Evolutionary conservation across 257 asterid species (phyloP), one percentile per base, ranked within the genome.

Genomic region (Forsythia viridissima): DNA sequence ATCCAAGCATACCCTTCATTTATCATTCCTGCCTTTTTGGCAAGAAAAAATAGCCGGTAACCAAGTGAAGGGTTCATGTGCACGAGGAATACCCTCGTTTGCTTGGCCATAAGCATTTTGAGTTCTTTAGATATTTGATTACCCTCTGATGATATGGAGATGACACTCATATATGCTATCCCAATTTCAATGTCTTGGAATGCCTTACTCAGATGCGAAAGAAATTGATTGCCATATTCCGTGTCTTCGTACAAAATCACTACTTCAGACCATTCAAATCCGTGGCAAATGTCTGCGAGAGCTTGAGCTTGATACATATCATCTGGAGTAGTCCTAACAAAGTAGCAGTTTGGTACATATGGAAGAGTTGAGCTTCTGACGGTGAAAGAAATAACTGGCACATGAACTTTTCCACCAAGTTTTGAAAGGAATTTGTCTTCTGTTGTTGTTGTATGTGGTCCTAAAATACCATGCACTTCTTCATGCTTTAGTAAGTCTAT

Each of bases 1-100:
- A 92, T 41, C 97, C 97, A 92, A 2, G 90, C 95, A 75, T 84
- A 90, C 3, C 88, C 93, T 86, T 82, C 85, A 44, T 76, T 85
- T 85, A 85, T 87, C 74, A 90, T 71, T 69, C 87, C 87, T 0
- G 71, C 79, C 42, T 6, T 52, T 76, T 89, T 80, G 9, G 91
- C 97, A 8, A 79, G 71, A 30, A 39, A 6, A 38, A 88, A 86
- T 3, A 90, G 57, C 44, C 87, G 82, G 10, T 61, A 71, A 13
- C 91, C 90, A 2, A 91, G 87, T 3, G 73, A 69, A 34, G 87
- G 79, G 24, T 43, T 85, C 88, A 85, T 79, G 82, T 90, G 95
- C 72, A 89, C 95, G 65, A 92, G 0, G 76, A 89, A 85, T 13
- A 86, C 89, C 79, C 89, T 82, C 10, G 86, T 82, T 43, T 86